Base-by-base conservation (phyloP, 352 stramenopile genomes). In the Pythium biforme region DNA sequence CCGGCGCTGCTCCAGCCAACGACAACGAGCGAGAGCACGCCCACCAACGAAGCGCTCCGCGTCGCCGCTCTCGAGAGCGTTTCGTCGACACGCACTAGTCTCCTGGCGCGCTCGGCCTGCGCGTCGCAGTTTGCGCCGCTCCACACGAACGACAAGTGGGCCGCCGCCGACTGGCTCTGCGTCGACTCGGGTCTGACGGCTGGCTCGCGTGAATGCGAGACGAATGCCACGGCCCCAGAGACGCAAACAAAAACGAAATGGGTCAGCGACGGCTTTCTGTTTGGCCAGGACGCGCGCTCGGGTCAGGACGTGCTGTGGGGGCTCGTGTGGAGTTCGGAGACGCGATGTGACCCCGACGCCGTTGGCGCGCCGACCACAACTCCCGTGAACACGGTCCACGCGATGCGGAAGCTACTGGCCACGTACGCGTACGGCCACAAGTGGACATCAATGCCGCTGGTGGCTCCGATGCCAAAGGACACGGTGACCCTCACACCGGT, bases 251-350 rank as follows among this genome's bases (percentile, higher is more conserved):
- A 17, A 3, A 51, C 37, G 17, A 11, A 26, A 8, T 61, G 53
- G 31, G 9, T 50, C 29, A 33, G 19, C 26, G 52, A 69, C 25
- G 62, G 62, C 3, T 64, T 69, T 14, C 27, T 69, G 9, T n/a
- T 69, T 8, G 40, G 53, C 12, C 17, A 39, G 9, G 61, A 68
- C 61, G 11, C 23, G 20, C 19, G n/a, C 3, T 33, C 51, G 12
- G 47, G 54, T 25, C 34, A 39, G 6, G 34, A 54, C 8, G 26
- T 63, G 10, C 48, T 69, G n/a, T 69, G 55, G 54, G 62, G 62
- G 2, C 20, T 69, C 17, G 53, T 59, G 27, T 59, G 55, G 62
- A 55, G 23, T 19, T 59, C 31, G 11, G 47, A 22, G 39, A 54
- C 62, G n/a, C 34, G 14, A 4, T 59, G 47, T 33, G 62, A 63